Percentiles rank a stretch among this genome's conserved stretches.
These are phyloP conservation scores for Ophiostoma fasciatum DNA, from an alignment of 2,329 filamentous ascomycete genomes.

Conservation along the genomic window DNA sequence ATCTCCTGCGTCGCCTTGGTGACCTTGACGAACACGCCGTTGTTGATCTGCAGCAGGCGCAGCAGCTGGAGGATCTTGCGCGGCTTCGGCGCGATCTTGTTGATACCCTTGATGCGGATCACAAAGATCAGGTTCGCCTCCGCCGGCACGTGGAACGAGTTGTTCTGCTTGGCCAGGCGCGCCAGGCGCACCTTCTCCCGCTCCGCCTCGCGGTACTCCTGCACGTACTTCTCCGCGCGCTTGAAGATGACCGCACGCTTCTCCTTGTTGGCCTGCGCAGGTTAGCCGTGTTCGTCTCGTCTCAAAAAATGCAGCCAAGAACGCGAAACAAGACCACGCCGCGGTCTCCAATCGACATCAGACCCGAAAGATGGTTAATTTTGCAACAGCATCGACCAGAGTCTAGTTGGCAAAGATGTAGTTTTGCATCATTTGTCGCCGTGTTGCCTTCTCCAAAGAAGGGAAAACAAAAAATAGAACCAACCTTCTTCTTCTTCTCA, in stretches of 20 bases:
- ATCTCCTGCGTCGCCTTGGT: constrained; percentile 98
- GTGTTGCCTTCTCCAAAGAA: constrained; percentile 32
- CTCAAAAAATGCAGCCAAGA: background rate
- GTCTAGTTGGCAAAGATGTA: constrained; percentile 85
- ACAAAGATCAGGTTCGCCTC: constrained; percentile 97
- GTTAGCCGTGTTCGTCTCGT: too few relatives aligned
- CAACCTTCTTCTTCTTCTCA: constrained; percentile 80
- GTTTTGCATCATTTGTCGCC: constrained; percentile 67
- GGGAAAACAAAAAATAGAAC: constrained; percentile 22
- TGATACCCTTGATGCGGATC: constrained; percentile 99
- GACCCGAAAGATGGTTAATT: constrained; percentile 99
- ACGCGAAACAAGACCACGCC: background rate
- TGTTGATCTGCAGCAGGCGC: constrained; percentile 99
- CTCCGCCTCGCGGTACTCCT: constrained; percentile 98
- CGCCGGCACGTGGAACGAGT: constrained; percentile 85
- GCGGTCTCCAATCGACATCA: constrained; percentile 38
- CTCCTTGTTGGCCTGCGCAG: constrained; percentile 82
- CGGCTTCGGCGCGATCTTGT: constrained; percentile 99
- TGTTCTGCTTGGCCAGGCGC: constrained; percentile 80
- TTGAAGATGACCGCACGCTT: constrained; percentile 99
- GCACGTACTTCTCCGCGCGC: constrained; percentile 98
- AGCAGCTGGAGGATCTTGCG: constrained; percentile 99
- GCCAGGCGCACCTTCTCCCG: constrained; percentile 93
- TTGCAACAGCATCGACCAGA: constrained; percentile 91
- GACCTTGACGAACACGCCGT: constrained; percentile 92